Evolutionary conservation across 148 eudicot species (phyloP).

Genomic region (Amaranthus palmeri): DNA sequence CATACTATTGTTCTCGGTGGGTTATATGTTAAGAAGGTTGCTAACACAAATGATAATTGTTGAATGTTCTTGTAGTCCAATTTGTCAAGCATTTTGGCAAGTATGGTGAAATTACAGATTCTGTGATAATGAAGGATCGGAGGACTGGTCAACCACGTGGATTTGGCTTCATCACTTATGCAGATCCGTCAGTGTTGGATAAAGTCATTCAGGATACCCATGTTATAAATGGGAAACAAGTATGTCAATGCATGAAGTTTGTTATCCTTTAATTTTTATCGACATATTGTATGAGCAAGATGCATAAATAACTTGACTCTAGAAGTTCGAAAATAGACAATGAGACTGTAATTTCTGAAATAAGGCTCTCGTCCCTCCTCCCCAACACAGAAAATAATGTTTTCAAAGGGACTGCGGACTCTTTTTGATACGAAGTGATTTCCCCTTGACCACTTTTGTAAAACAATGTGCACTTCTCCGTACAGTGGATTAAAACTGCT

Average conservation of each 20-base stretch:
- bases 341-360: background rate
- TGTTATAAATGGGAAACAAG: conserved; percentile 54
- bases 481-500: background rate
- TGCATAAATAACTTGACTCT: background rate
- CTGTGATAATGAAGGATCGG: conserved; percentile 62
- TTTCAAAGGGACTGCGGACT: background rate
- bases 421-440: background rate
- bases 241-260: conserved; percentile 12
- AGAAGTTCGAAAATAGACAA: background rate
- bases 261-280: background rate
- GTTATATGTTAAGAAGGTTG: conserved; percentile 1
- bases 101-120: conserved; percentile 60
- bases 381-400: background rate
- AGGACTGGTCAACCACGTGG: conserved; percentile 59
- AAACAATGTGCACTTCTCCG: too few species aligned
- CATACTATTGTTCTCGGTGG: background rate
- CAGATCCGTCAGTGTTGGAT: conserved; percentile 55
- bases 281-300: background rate
- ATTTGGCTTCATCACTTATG: conserved; percentile 62
- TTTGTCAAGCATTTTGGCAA: conserved; percentile 54
- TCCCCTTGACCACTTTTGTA: too few species aligned
- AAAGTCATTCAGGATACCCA: conserved; percentile 49
- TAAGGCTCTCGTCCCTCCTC: background rate
- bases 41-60: background rate
- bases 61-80: conserved; percentile 40